Base-by-base conservation (phyloP, 306 rosid genomes). In the Inga laurina region DNA sequence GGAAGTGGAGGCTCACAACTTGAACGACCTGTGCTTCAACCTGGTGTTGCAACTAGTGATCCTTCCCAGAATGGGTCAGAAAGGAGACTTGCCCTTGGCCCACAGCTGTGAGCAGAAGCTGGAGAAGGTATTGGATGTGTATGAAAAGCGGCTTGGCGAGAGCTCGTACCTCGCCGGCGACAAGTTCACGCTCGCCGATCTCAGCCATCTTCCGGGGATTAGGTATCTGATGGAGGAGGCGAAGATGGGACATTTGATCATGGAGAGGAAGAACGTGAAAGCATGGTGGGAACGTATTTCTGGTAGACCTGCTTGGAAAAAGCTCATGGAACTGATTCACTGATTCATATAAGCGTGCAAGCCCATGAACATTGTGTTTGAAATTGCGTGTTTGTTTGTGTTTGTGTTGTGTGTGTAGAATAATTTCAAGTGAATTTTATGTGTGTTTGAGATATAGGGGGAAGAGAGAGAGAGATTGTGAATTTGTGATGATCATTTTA, bases 281-380 rank as follows among this genome's bases (percentile, higher is more conserved):
- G 90, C 89, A 22, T 92, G 98, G 98, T 92, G 97, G 98, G 65
- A 87, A 8, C 44, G 83, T 3, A 92, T 93, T 45, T 92, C 97
- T 4, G 72, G 27, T 57, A 81, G 97, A 76, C 90, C 91, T 12
- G 77, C 97, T 19, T 93, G 98, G 97, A 90, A 86, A 86, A 92
- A 92, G 65, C 64, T 92, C 6, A 87, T 77, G 85, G 73, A 78
- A 3, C 65, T 92, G 64, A 85, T 43, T 79, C 49, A 64, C 6
- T 66, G 22, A 34, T 16, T 32, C 18, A 59, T 64, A 14, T 30
- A 8, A n/a, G 13, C 30, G 41, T 52, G 2, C 19, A 59, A 2
- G 13, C 13, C 0, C 61, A 54, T 51, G 2, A 0, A 2, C 0
- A n/a, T 7, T 2, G 32, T 9, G 65, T 59, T 22, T 56, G 57